Percentiles rank a stretch among this genome's conserved stretches.
Evolutionary conservation across 2,329 filamentous ascomycete genomes (phyloP).

Genomic region (Stagonosporopsis rhizophila): DNA sequence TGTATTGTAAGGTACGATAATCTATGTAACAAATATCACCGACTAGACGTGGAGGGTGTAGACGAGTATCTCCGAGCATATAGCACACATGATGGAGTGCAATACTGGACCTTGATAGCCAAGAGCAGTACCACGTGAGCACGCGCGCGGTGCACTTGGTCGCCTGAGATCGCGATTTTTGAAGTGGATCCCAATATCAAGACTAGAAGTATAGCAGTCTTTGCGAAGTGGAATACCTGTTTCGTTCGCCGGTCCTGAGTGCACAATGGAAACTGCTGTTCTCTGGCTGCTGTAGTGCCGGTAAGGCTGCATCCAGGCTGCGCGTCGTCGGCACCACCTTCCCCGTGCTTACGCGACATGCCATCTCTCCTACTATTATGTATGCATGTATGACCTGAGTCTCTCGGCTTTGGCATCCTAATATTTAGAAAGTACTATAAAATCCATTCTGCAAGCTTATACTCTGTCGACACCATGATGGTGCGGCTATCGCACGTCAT

Average conservation of each 20-base stretch:
- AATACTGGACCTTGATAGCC: neutral
- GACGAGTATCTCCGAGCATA: neutral
- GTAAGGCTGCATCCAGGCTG: constrained; percentile 2
- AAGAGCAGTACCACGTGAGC: constrained; percentile 1
- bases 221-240: neutral
- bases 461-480: constrained; percentile 8
- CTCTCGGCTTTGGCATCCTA: neutral
- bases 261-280: neutral
- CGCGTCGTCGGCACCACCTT: constrained; percentile 7
- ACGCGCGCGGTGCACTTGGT: neutral
- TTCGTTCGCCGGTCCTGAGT: neutral
- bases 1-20: neutral
- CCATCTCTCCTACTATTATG: neutral
- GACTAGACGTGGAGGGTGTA: neutral
- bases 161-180: neutral
- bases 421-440: neutral
- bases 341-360: constrained; percentile 3
- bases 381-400: neutral
- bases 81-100: neutral
- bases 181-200: neutral
- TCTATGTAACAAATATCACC: neutral
- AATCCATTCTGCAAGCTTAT: neutral
- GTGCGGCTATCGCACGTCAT: constrained; percentile 23
- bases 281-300: neutral
- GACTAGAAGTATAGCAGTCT: neutral